Conservation (phyloP, 768 basidiomycete species). For the Trametes meyenii region DNA sequence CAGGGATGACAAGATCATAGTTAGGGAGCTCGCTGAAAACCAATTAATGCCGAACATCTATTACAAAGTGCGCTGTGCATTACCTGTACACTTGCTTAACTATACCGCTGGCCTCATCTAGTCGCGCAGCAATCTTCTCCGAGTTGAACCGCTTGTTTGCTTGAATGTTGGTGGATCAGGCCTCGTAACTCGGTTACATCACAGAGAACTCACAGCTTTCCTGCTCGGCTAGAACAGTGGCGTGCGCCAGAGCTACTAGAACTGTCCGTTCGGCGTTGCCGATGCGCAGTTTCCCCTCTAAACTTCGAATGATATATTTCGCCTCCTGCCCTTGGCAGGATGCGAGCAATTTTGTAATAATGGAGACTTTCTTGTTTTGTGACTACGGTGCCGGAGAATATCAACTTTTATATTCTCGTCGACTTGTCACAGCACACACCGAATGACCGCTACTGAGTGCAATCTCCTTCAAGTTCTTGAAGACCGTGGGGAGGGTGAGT, state of each 20-base stretch:
- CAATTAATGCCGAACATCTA: neutral
- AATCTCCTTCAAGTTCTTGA: constrained; percentile 88
- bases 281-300: constrained; percentile 97
- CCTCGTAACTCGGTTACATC: neutral
- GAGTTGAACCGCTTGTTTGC: constrained; percentile 73
- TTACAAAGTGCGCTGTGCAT: constrained; percentile 13
- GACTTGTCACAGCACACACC: constrained; percentile 44
- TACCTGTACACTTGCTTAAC: constrained; percentile 95
- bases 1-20: constrained; percentile 92
- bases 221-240: constrained; percentile 80
- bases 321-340: constrained; percentile 92
- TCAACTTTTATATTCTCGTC: neutral
- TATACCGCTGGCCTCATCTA: constrained; percentile 76
- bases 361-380: constrained; percentile 92
- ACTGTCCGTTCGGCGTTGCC: constrained; percentile 96
- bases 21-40: constrained; percentile 80
- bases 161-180: constrained; percentile 33
- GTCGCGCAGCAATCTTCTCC: constrained; percentile 68
- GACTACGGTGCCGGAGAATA: constrained; percentile 53
- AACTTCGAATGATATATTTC: constrained; percentile 92
- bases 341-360: constrained; percentile 92
- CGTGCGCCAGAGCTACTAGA: constrained; percentile 93
- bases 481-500: constrained; percentile 86
- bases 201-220: constrained; percentile 51
- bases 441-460: constrained; percentile 84